Evolutionary conservation across 345 rosid genomes (phyloP), one percentile per base, ranked within the genome.

Genomic region (Citrus reticulata): DNA sequence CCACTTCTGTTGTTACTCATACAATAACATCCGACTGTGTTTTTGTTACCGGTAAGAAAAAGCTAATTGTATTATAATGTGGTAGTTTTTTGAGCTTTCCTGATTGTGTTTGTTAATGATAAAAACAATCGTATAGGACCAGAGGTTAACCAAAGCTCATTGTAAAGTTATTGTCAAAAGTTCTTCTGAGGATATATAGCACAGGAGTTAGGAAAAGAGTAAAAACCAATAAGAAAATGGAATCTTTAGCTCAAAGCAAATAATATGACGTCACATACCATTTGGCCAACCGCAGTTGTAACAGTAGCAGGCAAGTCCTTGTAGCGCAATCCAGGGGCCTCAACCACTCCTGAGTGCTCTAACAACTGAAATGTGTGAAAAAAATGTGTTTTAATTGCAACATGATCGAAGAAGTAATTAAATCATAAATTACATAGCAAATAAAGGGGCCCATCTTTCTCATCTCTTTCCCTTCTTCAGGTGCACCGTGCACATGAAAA

Each of bases 231-330:
- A 68, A 79, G 60, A 55, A 19, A 78, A 39, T 65, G 57, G 5
- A 61, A 24, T 55, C 63, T 76, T 40, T 17, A n/a, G 73, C 72
- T 1, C 32, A 3, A 78, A 70, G 78, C 7, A 79, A 51, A 46
- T 34, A 51, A 27, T 64, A 13, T 46, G 17, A 51, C 24, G n/a
- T 42, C 40, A 67, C 81, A 9, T 86, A 94, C 98, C 99, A 93
- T 92, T 78, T 92, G 91, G 72, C 95, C 97, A 81, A 89, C 75
- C 65, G 98, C 91, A 34, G 96, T 92, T 37, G 93, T 85, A 7
- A 81, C 73, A 55, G 83, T 61, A 34, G 89, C 84, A 9, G 93
- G 88, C 40, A 78, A 70, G 77, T 84, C 83, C 81, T 90, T 83
- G 77, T 77, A 89, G 63, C 68, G 57, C 75, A 91, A 82, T 39